phyloP scores from a whole-genome alignment of 1,139 yeast genomes.

The Wickerhamomyces sp. region DNA sequence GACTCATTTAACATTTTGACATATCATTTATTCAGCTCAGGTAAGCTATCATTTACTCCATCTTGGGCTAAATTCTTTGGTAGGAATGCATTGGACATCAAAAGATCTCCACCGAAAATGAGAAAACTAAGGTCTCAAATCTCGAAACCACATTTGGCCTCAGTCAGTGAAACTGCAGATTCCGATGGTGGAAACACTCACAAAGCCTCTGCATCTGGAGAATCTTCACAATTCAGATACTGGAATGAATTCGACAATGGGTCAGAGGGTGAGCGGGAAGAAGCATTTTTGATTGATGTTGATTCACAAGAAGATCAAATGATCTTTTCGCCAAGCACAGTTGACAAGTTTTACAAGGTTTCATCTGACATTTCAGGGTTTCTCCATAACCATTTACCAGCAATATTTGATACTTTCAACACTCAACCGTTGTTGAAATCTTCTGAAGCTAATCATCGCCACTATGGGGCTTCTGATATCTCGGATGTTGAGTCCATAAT shows the following conservation, averaged over 20 bases:
- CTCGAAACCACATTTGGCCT: conserved; percentile 1
- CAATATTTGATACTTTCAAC: conserved; percentile 12
- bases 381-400: conserved; percentile 13
- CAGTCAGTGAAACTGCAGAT: conserved; percentile 16
- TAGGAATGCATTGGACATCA: conserved; percentile 27
- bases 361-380: conserved; percentile 10
- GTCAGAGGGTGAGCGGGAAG: conserved; percentile 39
- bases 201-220: conserved; percentile 23
- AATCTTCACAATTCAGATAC: conserved; percentile 40
- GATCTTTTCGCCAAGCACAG: conserved; percentile 30
- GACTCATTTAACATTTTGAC: conserved; percentile 27
- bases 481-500: conserved; percentile 14
- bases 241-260: conserved; percentile 76
- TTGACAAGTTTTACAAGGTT: conserved; percentile 30
- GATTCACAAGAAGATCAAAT: conserved; percentile 29
- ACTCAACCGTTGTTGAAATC: not conserved
- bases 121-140: conserved; percentile 6
- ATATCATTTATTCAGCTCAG: conserved; percentile 26
- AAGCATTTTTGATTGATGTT: conserved; percentile 28
- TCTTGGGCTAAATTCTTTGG: conserved; percentile 30
- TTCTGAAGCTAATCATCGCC: not conserved
- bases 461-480: not conserved
- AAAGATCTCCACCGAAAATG: conserved; percentile 30
- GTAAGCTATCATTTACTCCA: conserved; percentile 18
- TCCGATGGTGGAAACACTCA: conserved; percentile 7